Conservation (phyloP, 2,329 filamentous ascomycete species). For the Dactylellina leptospora region DNA sequence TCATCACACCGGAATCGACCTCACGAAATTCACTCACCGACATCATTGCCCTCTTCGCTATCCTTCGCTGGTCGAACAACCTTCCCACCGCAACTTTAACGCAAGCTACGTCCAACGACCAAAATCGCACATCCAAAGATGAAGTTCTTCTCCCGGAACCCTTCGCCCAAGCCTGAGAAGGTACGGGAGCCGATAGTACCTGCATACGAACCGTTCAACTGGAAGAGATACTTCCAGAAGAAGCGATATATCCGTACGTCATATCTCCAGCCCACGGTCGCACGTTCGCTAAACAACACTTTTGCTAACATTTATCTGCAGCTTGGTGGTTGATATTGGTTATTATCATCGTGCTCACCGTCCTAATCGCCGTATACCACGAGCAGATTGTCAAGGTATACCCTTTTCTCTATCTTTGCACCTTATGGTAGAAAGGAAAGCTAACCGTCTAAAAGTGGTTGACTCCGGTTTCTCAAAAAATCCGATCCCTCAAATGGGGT, state of each 20-base stretch:
- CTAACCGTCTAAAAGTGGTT: conserved; percentile 56
- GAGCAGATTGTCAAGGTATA: background rate
- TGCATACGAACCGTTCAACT: conserved; percentile 46
- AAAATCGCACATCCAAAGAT: background rate
- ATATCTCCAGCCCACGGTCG: background rate
- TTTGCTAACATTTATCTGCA: background rate
- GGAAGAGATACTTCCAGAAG: conserved; percentile 40
- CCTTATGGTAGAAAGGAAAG: background rate
- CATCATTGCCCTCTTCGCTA: background rate
- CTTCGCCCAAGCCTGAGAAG: conserved; percentile 26
- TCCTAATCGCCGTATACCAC: conserved; percentile 56
- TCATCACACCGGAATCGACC: too few species aligned
- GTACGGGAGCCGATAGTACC: conserved; percentile 17
- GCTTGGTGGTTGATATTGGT: conserved; percentile 57
- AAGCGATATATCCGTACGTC: conserved; percentile 51
- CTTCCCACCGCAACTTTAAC: background rate
- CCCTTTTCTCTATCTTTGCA: background rate
- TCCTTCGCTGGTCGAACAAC: background rate
- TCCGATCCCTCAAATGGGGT: conserved; percentile 60
- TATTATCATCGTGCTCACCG: conserved; percentile 58
- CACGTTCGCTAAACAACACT: conserved; percentile 8
- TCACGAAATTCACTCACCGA: too few species aligned
- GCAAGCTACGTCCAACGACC: background rate
- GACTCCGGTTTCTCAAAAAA: conserved; percentile 60
- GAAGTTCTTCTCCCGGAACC: conserved; percentile 16